Percentiles rank a stretch among this genome's conserved stretches.
phyloP scores from a whole-genome alignment of 75 land plant genomes.

The Adiantum capillusveneris region DNA sequence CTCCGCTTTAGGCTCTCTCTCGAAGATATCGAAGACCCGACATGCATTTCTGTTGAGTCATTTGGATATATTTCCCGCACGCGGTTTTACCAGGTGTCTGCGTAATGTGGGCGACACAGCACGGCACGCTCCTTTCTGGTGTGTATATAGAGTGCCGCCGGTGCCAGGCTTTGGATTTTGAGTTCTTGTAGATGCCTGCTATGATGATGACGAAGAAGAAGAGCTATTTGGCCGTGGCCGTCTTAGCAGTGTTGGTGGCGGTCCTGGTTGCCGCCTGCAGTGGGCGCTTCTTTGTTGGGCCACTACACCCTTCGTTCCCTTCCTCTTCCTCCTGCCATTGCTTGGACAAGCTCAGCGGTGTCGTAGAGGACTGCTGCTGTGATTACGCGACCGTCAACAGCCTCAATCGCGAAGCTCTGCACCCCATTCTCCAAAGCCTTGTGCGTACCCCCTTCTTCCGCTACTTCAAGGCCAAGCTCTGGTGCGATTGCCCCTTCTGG shows the following conservation, averaged over 20 bases:
- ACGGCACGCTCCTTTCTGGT: too few species aligned
- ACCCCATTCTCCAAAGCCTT: conserved; percentile 65
- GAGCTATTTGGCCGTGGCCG: too few species aligned
- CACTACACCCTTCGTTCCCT: not conserved
- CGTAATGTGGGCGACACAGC: too few species aligned
- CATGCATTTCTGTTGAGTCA: too few species aligned
- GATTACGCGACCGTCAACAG: conserved; percentile 78
- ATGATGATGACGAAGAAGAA: too few species aligned
- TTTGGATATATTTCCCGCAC: too few species aligned
- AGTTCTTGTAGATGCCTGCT: too few species aligned
- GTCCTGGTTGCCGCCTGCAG: conserved; percentile 8
- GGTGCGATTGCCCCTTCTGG: conserved; percentile 99
- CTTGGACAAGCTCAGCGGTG: conserved; percentile 40
- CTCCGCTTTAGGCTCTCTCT: too few species aligned
- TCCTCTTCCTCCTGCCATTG: conserved; percentile 3
- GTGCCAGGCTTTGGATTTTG: too few species aligned
- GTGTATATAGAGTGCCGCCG: too few species aligned
- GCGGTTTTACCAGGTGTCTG: too few species aligned
- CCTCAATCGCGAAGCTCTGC: conserved; percentile 52
- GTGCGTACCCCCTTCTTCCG: conserved; percentile 78
- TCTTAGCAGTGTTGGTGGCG: not conserved
- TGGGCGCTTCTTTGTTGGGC: not conserved
- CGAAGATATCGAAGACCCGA: too few species aligned
- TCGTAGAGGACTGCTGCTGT: conserved; percentile 90
- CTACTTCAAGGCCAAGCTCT: conserved; percentile 84